Evolutionary conservation across 1,139 yeast genomes (phyloP).

Genomic region (Geotrichum histeridarum): DNA sequence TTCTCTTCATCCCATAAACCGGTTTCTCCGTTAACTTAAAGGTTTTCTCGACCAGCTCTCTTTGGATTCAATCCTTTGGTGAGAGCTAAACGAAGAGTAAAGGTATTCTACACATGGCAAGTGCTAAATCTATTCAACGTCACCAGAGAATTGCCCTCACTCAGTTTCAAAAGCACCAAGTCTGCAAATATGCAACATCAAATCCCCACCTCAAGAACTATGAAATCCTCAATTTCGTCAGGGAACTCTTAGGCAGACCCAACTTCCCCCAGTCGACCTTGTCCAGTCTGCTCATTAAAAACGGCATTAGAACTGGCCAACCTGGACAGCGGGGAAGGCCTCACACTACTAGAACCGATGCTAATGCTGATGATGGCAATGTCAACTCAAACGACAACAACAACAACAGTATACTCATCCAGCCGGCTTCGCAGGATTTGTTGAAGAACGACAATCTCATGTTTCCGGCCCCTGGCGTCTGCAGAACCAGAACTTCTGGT

Average conservation of each 20-base stretch:
- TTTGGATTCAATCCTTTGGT: background rate
- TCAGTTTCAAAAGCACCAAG: background rate
- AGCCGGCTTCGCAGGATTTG: background rate
- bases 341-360: background rate
- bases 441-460: background rate
- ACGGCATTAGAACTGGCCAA: background rate
- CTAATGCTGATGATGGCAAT: background rate
- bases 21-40: background rate
- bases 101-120: too few species aligned
- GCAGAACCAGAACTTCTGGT: too few species aligned
- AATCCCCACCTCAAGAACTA: conserved; percentile 2
- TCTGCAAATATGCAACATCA: background rate
- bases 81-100: too few species aligned
- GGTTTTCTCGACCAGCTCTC: background rate
- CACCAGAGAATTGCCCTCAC: background rate
- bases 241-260: background rate
- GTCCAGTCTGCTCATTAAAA: conserved; percentile 5
- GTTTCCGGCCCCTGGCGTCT: too few species aligned
- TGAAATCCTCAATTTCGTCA: conserved; percentile 4
- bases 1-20: too few species aligned
- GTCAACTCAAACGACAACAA: background rate
- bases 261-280: conserved; percentile 10
- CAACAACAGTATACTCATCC: background rate
- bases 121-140: background rate
- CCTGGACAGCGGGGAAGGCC: conserved; percentile 7